Conservation (phyloP, 768 basidiomycete genomes). For the Bullera alba region DNA sequence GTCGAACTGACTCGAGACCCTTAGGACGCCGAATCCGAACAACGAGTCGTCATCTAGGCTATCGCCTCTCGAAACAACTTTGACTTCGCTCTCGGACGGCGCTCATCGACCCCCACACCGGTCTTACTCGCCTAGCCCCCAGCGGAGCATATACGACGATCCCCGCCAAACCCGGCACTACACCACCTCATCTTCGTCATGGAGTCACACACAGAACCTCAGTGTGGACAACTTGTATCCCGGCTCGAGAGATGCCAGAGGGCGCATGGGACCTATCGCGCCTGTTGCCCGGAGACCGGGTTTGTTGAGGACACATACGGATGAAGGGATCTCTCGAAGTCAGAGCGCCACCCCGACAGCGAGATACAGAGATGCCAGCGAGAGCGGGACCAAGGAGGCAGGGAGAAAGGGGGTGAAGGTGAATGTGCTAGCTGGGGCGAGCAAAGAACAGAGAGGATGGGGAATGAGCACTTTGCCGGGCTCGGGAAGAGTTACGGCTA, state of each 20-base stretch:
- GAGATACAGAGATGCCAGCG: neutral
- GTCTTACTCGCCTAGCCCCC: neutral
- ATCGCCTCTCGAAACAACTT: neutral
- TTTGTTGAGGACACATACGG: conserved; percentile 18
- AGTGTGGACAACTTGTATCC: too few species aligned
- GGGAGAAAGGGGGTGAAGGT: conserved; percentile 19
- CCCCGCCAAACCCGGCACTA: conserved; percentile 13
- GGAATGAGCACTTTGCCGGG: conserved; percentile 9
- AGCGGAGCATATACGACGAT: conserved; percentile 28
- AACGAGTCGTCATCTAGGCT: neutral
- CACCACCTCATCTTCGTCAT: conserved; percentile 1
- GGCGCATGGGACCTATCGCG: neutral
- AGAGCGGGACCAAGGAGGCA: neutral
- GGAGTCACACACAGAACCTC: too few species aligned
- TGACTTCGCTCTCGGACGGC: neutral
- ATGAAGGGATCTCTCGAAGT: neutral
- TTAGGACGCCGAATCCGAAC: neutral
- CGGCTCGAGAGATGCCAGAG: neutral
- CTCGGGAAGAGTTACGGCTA: conserved; percentile 17
- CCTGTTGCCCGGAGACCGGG: conserved; percentile 10
- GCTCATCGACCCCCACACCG: neutral
- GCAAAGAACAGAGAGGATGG: conserved; percentile 14
- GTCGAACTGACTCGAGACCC: neutral
- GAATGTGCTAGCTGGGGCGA: conserved; percentile 11
- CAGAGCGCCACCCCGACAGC: neutral